Conservation (phyloP, 2,329 filamentous ascomycete genomes). For the Lizonia empirigonia region DNA sequence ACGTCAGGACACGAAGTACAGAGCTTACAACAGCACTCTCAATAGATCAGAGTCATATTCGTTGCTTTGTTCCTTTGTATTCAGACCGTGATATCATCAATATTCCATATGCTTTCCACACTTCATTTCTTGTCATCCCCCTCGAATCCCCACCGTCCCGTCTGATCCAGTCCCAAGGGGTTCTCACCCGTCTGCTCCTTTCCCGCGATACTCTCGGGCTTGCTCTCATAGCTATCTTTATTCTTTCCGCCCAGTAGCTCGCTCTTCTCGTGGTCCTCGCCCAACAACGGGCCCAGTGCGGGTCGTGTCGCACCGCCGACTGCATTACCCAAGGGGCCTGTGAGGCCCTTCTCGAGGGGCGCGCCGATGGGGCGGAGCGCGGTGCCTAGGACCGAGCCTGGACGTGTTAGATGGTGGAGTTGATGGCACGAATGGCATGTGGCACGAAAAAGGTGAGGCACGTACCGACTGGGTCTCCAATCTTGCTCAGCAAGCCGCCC, state of each 20-base stretch:
- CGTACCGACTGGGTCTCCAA: constrained; percentile 43
- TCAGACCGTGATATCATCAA: background rate
- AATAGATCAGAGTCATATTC: background rate
- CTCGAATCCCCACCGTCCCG: constrained; percentile 45
- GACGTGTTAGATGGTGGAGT: background rate
- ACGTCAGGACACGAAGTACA: background rate
- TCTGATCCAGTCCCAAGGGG: constrained; percentile 49
- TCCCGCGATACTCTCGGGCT: constrained; percentile 46
- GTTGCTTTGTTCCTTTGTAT: background rate
- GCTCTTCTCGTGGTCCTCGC: constrained; percentile 42
- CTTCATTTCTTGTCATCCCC: constrained; percentile 27
- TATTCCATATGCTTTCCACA: background rate
- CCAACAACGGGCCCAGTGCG: constrained; percentile 44
- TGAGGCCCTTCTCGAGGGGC: constrained; percentile 44
- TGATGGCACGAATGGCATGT: too few relatives aligned
- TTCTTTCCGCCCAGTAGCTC: constrained; percentile 49
- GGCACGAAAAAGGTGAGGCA: background rate
- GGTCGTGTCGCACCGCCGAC: constrained; percentile 46
- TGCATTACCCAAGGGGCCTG: constrained; percentile 45
- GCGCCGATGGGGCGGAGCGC: constrained; percentile 49
- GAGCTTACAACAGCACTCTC: background rate
- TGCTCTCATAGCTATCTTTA: constrained; percentile 45
- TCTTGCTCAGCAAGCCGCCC: constrained; percentile 35
- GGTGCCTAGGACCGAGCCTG: constrained; percentile 47
- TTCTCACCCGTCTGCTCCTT: constrained; percentile 50